Evolutionary conservation across 345 rosid genomes (phyloP).

Genomic region (Eucalyptus curtisii): DNA sequence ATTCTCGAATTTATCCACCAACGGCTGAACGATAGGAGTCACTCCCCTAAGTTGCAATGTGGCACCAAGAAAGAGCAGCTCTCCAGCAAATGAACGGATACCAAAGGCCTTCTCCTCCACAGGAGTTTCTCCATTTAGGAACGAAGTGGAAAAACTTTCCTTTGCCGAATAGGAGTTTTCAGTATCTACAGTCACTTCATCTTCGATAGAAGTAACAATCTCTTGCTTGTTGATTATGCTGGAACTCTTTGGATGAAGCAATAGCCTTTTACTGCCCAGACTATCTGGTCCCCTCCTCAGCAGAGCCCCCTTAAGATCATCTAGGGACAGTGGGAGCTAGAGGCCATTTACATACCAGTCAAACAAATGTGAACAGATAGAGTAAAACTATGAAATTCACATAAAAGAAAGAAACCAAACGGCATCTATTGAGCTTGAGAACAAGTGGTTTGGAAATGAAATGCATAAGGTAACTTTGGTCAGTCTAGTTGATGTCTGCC

Average conservation of each 20-base stretch:
- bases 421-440: background rate
- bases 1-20: conserved; percentile 46
- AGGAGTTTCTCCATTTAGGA: background rate
- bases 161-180: background rate
- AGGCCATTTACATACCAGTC: background rate
- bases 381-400: background rate
- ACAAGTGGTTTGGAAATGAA: background rate
- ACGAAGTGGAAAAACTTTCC: background rate
- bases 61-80: conserved; percentile 57
- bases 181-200: background rate
- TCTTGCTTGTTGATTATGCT: background rate
- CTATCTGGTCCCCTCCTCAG: conserved; percentile 73
- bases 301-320: conserved; percentile 46
- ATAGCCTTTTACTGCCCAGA: conserved; percentile 38
- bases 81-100: conserved; percentile 2
- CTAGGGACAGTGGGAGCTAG: conserved; percentile 3
- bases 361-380: background rate
- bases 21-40: conserved; percentile 41
- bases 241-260: conserved; percentile 3
- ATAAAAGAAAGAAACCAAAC: background rate
- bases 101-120: background rate
- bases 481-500: background rate
- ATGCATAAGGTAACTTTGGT: background rate
- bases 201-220: conserved; percentile 11
- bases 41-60: conserved; percentile 78